These are phyloP conservation scores for Solanum medicagineum DNA, from an alignment of 257 asterid species.

Conservation along the genomic window DNA sequence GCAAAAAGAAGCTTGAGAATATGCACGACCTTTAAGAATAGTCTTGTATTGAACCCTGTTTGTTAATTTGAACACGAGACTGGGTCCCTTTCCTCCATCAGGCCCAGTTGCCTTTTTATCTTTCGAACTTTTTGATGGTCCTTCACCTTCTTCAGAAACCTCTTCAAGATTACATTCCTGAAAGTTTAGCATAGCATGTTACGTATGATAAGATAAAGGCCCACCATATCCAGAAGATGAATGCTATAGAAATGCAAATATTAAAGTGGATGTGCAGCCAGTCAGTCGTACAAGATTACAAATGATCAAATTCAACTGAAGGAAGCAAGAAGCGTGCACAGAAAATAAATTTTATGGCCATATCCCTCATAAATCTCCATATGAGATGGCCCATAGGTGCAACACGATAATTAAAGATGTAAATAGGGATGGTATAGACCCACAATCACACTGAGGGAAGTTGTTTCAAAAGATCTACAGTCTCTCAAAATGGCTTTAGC, in stretches of 20 bases:
- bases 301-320: not conserved
- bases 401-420: not conserved
- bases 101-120: slow-evolving; percentile 83
- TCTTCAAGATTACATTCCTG: slow-evolving; percentile 98
- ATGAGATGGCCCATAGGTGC: not conserved
- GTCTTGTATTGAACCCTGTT: slow-evolving; percentile 88
- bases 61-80: slow-evolving; percentile 66
- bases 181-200: not conserved
- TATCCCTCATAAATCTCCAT: not conserved
- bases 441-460: not conserved
- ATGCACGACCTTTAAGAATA: slow-evolving; percentile 58
- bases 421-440: not conserved
- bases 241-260: not conserved
- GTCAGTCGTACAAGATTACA: not conserved
- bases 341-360: not conserved
- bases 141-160: slow-evolving; percentile 70
- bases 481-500: not conserved
- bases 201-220: not conserved
- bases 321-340: not conserved
- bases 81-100: slow-evolving; percentile 52
- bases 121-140: slow-evolving; percentile 77
- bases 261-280: not conserved
- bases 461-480: not conserved
- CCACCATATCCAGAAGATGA: not conserved
- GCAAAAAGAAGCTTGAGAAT: not conserved